Conservation (phyloP, 2,329 filamentous ascomycete genomes). For the Bimuria novae-zelandiae region DNA sequence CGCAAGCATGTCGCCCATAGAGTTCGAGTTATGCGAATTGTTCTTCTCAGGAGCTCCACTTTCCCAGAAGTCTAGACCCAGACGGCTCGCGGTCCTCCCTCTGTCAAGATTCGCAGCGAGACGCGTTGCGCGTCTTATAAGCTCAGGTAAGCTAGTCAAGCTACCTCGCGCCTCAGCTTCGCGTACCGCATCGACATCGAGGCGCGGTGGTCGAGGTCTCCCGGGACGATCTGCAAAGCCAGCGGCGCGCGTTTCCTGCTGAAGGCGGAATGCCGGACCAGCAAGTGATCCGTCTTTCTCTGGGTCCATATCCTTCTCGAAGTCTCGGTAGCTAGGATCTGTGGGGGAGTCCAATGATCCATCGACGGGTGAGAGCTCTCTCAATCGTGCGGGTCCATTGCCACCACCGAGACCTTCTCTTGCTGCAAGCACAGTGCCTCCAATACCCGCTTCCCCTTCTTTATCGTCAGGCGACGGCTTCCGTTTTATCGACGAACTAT, state of each 20-base stretch:
- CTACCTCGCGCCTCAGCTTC: constrained; percentile 84
- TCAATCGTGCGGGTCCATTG: not conserved
- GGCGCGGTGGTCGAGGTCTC: constrained; percentile 64
- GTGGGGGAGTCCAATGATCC: constrained; percentile 36
- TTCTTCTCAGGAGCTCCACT: constrained; percentile 40
- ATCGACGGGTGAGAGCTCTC: constrained; percentile 1
- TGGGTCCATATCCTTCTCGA: constrained; percentile 31
- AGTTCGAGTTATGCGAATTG: constrained; percentile 53
- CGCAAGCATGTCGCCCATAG: constrained; percentile 67
- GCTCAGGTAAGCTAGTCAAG: constrained; percentile 86
- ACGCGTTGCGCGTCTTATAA: constrained; percentile 86
- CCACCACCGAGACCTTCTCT: constrained; percentile 24
- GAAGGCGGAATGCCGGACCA: constrained; percentile 37
- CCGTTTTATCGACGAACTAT: constrained; percentile 33
- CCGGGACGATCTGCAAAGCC: constrained; percentile 50
- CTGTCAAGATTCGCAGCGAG: constrained; percentile 87
- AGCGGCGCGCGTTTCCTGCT: constrained; percentile 33
- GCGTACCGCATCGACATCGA: constrained; percentile 82
- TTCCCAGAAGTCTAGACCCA: constrained; percentile 58
- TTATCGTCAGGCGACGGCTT: constrained; percentile 20
- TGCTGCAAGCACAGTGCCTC: constrained; percentile 31
- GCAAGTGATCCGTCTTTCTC: constrained; percentile 34
- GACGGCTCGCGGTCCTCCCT: constrained; percentile 68
- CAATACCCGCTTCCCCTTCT: constrained; percentile 24
- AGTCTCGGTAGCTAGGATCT: constrained; percentile 28